phyloP scores from a whole-genome alignment of 805 yeast genomes.

The Zygotorulaspora florentina region DNA sequence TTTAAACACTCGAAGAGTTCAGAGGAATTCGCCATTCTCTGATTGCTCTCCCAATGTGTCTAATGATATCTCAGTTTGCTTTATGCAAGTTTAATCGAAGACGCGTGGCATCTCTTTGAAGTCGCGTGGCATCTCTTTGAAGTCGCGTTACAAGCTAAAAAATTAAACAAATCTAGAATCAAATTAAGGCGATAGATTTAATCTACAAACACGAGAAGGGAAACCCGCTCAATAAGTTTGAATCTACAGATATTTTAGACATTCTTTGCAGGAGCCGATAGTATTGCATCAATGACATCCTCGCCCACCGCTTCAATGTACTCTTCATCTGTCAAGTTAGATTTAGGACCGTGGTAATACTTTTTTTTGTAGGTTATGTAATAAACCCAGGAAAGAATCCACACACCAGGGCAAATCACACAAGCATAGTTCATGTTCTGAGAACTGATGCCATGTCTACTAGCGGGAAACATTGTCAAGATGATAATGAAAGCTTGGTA shows the following conservation, averaged over 20 bases:
- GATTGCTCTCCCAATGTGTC: no score
- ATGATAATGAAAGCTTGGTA: conserved; percentile 53
- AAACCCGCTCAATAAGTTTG: no score
- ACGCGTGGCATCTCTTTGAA: no score
- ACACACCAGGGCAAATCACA: conserved; percentile 58
- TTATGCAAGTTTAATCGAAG: no score
- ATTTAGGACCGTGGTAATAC: conserved; percentile 53
- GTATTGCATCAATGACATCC: conserved; percentile 24
- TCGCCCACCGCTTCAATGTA: conserved; percentile 28
- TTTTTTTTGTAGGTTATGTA: conserved; percentile 50
- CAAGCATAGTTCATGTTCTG: conserved; percentile 67
- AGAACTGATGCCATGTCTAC: conserved; percentile 32
- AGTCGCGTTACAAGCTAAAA: no score
- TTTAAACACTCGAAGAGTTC: conserved; percentile 21
- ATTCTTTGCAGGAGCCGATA: conserved; percentile 10
- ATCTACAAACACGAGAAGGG: no score
- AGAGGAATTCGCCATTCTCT: conserved; percentile 7
- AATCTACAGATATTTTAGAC: neutral
- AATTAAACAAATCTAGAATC: no score
- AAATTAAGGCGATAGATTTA: no score
- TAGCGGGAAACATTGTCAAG: conserved; percentile 57
- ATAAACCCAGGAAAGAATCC: conserved; percentile 52
- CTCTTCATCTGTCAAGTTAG: conserved; percentile 32
- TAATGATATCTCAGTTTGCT: no score
- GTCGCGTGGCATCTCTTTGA: no score